A percentile compares a stretch with the other conserved stretches of the same genome.
phyloP scores from a whole-genome alignment of 148 eudicot genomes.

The Linanthus parryae region DNA sequence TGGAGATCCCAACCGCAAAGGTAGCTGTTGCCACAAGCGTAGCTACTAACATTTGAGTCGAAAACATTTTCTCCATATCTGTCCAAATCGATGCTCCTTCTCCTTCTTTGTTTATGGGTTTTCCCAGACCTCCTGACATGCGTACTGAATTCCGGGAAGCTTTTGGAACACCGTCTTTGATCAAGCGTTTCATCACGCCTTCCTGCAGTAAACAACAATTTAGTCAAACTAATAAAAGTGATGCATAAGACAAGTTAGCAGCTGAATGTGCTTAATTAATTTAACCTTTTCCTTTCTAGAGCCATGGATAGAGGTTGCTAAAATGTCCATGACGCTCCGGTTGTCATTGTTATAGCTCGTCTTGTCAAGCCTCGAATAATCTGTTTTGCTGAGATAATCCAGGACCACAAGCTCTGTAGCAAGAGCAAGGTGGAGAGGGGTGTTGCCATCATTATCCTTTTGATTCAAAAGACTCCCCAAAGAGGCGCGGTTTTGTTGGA shows the following conservation, averaged over 20 bases:
- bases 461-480: not conserved
- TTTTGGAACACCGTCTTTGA: too few species aligned
- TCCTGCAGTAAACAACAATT: too few species aligned
- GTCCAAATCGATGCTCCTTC: not conserved
- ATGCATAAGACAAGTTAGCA: too few species aligned
- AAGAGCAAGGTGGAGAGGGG: not conserved
- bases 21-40: conserved; percentile 11
- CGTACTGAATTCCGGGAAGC: too few species aligned
- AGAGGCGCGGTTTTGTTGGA: not conserved
- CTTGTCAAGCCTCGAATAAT: too few species aligned
- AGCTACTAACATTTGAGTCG: not conserved
- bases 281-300: too few species aligned
- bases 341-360: not conserved
- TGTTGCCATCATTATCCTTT: not conserved
- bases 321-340: too few species aligned
- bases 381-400: not conserved
- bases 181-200: too few species aligned
- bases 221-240: too few species aligned
- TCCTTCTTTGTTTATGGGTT: not conserved
- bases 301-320: too few species aligned
- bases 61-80: not conserved
- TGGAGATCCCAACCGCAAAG: conserved; percentile 9
- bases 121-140: too few species aligned
- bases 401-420: not conserved
- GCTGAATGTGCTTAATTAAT: too few species aligned